Evolutionary conservation across 306 rosid species (phyloP).

Genomic region (Pyrus pyrifolia): DNA sequence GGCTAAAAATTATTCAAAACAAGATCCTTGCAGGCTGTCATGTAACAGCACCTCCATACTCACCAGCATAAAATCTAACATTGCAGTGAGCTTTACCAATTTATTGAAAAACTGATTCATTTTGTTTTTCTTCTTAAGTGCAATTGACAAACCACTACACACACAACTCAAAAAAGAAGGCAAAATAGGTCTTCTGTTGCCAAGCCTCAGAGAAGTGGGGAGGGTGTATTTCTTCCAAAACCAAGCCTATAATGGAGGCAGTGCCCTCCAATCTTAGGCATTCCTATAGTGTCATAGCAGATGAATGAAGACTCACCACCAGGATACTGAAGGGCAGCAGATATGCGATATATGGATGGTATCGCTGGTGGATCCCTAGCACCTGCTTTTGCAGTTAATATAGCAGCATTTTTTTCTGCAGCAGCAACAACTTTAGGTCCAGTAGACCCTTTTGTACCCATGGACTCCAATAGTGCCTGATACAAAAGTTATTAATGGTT

Average conservation of each 20-base stretch:
- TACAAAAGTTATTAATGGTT: constrained; percentile 9
- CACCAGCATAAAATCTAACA: not conserved
- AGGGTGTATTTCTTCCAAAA: not conserved
- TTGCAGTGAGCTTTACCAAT: not conserved
- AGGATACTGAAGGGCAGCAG: constrained; percentile 91
- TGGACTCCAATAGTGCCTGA: constrained; percentile 90
- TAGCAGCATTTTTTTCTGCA: constrained; percentile 87
- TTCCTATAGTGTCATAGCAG: not conserved
- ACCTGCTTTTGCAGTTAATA: constrained; percentile 92
- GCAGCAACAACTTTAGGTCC: constrained; percentile 91
- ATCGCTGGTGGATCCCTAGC: constrained; percentile 95
- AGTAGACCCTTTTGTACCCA: constrained; percentile 70
- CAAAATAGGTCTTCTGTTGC: not conserved
- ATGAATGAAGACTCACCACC: constrained; percentile 52
- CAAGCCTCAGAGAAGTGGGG: not conserved
- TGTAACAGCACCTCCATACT: not conserved
- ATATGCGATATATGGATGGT: constrained; percentile 95
- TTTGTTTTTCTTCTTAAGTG: not conserved
- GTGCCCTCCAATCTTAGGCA: not conserved
- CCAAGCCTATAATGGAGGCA: not conserved
- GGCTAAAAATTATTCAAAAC: not conserved
- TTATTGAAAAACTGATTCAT: not conserved
- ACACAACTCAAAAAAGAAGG: not conserved
- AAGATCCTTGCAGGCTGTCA: not conserved
- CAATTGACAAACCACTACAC: not conserved